phyloP scores from a whole-genome alignment of 352 stramenopile species.

The Pythium aphanidermatum region DNA sequence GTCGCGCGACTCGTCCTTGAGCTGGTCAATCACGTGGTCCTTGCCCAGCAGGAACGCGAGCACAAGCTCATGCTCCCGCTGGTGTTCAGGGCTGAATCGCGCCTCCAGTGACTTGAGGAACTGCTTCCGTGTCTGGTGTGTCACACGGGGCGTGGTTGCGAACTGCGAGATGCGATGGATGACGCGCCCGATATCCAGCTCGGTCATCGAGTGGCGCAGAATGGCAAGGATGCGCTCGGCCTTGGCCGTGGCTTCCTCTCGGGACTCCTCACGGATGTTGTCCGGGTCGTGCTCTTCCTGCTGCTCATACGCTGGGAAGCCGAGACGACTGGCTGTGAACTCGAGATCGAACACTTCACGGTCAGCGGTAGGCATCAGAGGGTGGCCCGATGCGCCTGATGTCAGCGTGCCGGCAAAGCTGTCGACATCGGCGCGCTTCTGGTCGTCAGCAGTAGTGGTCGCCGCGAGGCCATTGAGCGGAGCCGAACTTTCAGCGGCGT shows the following conservation, averaged over 20 bases:
- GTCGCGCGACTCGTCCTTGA: slow-evolving; percentile 43
- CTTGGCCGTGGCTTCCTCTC: slow-evolving; percentile 55
- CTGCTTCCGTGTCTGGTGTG: slow-evolving; percentile 63
- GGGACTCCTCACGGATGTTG: slow-evolving; percentile 66
- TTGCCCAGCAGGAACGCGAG: slow-evolving; percentile 67
- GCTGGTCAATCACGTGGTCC: slow-evolving; percentile 62
- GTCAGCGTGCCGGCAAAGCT: slow-evolving; percentile 17
- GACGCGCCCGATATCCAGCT: slow-evolving; percentile 76
- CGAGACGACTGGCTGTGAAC: slow-evolving; percentile 68
- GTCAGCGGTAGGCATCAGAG: slow-evolving; percentile 15
- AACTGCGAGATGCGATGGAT: slow-evolving; percentile 79
- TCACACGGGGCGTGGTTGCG: slow-evolving; percentile 70
- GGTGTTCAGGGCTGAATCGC: slow-evolving; percentile 49
- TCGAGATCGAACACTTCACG: slow-evolving; percentile 40
- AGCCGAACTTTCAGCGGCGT: slow-evolving; percentile 10
- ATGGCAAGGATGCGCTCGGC: slow-evolving; percentile 75
- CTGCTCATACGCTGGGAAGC: slow-evolving; percentile 55
- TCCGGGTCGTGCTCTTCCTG: slow-evolving; percentile 23
- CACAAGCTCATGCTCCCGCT: slow-evolving; percentile 61
- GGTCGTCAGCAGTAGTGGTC: neutral
- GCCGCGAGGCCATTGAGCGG: slow-evolving; percentile 1
- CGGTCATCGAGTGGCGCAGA: slow-evolving; percentile 78
- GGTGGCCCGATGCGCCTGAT: slow-evolving; percentile 19
- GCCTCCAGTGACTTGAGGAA: slow-evolving; percentile 71
- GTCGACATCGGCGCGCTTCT: slow-evolving; percentile 3